Evolutionary conservation across 495 filamentous ascomycete species (phyloP).

Genomic region (Annulohypoxylon bovei): DNA sequence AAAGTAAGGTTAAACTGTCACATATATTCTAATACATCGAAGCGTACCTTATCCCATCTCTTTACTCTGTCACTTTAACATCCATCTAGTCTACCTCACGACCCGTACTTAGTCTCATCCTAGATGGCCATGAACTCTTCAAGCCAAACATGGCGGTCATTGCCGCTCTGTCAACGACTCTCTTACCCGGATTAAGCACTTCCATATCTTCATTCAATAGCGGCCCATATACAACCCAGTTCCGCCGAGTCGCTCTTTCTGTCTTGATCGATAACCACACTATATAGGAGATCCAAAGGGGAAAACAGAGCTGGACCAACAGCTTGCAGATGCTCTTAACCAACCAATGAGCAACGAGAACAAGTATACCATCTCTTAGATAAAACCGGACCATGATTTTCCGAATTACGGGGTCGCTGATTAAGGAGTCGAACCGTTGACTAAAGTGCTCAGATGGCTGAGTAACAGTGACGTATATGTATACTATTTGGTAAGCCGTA

Average conservation of each 20-base stretch:
- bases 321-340: slow-evolving; percentile 13
- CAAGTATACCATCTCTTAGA: slow-evolving; percentile 6
- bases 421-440: not conserved
- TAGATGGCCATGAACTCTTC: slow-evolving; percentile 41
- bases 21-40: not conserved
- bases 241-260: not conserved
- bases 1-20: no score
- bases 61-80: not conserved
- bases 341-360: slow-evolving; percentile 27
- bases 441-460: not conserved
- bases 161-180: slow-evolving; percentile 12
- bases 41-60: not conserved
- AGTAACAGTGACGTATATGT: not conserved
- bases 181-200: slow-evolving; percentile 25
- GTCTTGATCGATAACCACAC: slow-evolving; percentile 38
- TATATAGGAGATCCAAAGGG: slow-evolving; percentile 30
- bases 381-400: not conserved
- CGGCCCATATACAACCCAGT: slow-evolving; percentile 13
- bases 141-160: slow-evolving; percentile 39
- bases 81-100: slow-evolving; percentile 3
- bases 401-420: not conserved
- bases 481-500: slow-evolving; percentile 40
- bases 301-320: slow-evolving; percentile 5
- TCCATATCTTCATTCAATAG: slow-evolving; percentile 27
- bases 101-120: slow-evolving; percentile 24